Base-by-base conservation (phyloP, 2,329 filamentous ascomycete species). In the Apiospora hydei region DNA sequence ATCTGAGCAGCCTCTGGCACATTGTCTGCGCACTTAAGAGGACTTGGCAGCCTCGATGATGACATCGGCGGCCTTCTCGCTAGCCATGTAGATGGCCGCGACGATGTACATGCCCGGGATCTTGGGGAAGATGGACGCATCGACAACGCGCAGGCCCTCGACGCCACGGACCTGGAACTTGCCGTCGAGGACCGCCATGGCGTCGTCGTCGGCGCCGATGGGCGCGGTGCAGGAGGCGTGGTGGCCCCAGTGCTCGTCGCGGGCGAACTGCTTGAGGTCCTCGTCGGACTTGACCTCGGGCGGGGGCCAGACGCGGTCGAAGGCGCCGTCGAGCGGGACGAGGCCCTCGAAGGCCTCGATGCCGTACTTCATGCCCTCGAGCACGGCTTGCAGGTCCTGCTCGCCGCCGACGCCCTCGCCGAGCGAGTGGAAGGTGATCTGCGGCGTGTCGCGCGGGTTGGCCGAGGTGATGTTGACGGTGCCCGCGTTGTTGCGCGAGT, bases 31-130 rank as follows among this genome's bases (percentile, higher is more conserved):
- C 53, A 38, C 8, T 64, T 69, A 69, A 4, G 67, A 49, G 6
- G 67, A 49, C 67, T 69, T 69, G 34, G 68, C 68, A 7, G 68
- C 47, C 68, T 41, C 68, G 14, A 78, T 51, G 38, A 91, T 90
- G 41, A 85, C 85, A 79, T 89, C 88, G 3, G 88, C 87, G 0
- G 90, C 90, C 83, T 91, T 92, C 82, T 92, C 89, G 1, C 84
- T 85, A 6, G 88, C 82, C 79, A 91, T 87, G 74, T 87, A 89
- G 3, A 85, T 87, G 1, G 87, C 83, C 1, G 87, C 75, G 0
- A 83, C 82, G 67, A 85, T 84, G 75, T 85, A 70, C 38, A 77
- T 78, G 7, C 88, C 88, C 11, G 81, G 80, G 57, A 81, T 87
- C 69, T 82, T 82, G 3, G 88, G 86, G 73, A 88, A 92, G 0